phyloP scores from a whole-genome alignment of 441 rosid genomes.

The Dalechampia spathulata region DNA sequence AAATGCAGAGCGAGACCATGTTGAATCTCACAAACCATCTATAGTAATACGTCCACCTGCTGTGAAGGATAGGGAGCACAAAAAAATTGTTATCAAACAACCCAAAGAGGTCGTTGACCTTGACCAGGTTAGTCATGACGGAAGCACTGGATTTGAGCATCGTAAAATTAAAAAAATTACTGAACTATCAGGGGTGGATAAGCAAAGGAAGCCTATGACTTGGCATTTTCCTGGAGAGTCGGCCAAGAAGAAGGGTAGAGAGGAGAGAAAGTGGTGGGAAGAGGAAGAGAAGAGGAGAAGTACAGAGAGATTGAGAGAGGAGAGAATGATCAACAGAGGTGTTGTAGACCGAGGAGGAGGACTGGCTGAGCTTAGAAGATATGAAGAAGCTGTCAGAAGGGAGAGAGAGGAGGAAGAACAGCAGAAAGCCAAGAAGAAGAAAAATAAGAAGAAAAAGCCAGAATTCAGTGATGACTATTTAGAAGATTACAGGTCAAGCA shows the following conservation, averaged over 20 bases:
- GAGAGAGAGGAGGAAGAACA: conserved; percentile 87
- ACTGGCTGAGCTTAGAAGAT: conserved; percentile 60
- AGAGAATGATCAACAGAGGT: conserved; percentile 37
- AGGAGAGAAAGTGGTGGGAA: conserved; percentile 72
- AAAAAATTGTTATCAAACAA: conserved; percentile 72
- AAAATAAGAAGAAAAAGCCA: conserved; percentile 63
- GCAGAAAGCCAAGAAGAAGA: conserved; percentile 72
- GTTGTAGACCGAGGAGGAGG: conserved; percentile 42
- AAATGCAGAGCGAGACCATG: conserved; percentile 21
- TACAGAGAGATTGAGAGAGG: conserved; percentile 44
- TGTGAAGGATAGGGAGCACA: conserved; percentile 55
- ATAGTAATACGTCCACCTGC: conserved; percentile 71
- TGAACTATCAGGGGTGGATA: conserved; percentile 68
- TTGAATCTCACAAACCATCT: conserved; percentile 32
- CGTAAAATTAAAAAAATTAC: conserved; percentile 80
- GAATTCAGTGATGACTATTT: conserved; percentile 50
- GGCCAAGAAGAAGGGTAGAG: conserved; percentile 46
- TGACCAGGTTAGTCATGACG: conserved; percentile 73
- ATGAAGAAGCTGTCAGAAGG: conserved; percentile 62
- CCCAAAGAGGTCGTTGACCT: conserved; percentile 69
- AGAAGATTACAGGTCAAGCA: conserved; percentile 53
- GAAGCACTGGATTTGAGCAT: conserved; percentile 51
- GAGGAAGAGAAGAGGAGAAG: conserved; percentile 70
- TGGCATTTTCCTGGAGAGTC: conserved; percentile 37
- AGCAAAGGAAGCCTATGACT: conserved; percentile 36